These are phyloP conservation scores for Dittrichia graveolens DNA, from an alignment of 129 eudicot genomes.

Conservation along the genomic window DNA sequence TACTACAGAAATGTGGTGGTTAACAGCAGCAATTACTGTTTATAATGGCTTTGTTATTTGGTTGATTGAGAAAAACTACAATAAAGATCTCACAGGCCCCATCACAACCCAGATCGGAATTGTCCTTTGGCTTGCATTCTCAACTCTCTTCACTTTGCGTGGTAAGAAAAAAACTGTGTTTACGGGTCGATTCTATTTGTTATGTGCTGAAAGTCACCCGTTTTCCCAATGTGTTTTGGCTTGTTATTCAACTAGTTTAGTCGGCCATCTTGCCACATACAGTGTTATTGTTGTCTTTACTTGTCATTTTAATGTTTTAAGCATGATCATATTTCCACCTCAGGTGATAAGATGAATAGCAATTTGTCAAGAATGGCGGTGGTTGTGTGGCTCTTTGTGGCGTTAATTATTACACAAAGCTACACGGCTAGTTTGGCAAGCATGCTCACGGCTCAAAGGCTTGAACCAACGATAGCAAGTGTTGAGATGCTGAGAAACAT, in stretches of 20 bases:
- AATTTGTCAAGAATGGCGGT: slow-evolving; percentile 51
- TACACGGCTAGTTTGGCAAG: slow-evolving; percentile 70
- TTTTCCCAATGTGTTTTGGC: not conserved
- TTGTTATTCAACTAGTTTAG: not conserved
- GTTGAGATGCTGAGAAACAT: slow-evolving; percentile 43
- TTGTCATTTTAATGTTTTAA: not conserved
- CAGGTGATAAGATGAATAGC: slow-evolving; percentile 51
- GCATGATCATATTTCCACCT: not conserved
- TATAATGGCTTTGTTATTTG: slow-evolving; percentile 58
- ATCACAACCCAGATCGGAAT: slow-evolving; percentile 30
- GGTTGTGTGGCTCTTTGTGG: slow-evolving; percentile 61
- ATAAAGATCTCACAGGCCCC: slow-evolving; percentile 22
- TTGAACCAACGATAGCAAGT: slow-evolving; percentile 41
- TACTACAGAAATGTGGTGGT: slow-evolving; percentile 49
- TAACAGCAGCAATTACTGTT: slow-evolving; percentile 36
- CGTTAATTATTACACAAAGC: slow-evolving; percentile 51
- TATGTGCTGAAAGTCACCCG: not conserved
- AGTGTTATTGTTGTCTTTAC: not conserved
- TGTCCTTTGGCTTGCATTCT: slow-evolving; percentile 48
- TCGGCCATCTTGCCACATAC: not conserved
- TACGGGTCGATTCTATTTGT: not conserved
- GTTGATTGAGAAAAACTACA: slow-evolving; percentile 44
- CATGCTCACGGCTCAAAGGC: slow-evolving; percentile 59
- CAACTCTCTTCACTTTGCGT: slow-evolving; percentile 48
- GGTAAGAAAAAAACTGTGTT: slow-evolving; percentile 28